Conservation (phyloP, 352 stramenopile genomes). For the Blastocystis sp. region DNA sequence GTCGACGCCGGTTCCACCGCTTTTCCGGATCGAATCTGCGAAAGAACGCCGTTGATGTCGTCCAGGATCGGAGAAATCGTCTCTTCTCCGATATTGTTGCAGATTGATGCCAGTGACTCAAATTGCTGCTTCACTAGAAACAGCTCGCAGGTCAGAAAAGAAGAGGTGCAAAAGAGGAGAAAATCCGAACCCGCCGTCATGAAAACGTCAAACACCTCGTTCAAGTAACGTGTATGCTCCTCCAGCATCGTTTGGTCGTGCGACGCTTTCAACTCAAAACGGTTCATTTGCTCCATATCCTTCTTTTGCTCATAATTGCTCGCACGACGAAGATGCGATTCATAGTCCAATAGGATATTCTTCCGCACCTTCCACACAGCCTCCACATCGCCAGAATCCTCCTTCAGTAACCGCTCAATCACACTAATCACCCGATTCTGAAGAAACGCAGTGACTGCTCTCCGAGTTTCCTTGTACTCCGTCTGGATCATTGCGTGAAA, state of each 20-base stretch:
- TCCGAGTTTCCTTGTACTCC: neutral
- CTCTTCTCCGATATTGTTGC: slow-evolving; percentile 29
- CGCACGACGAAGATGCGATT: slow-evolving; percentile 15
- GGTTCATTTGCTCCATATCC: neutral
- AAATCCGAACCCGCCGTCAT: neutral
- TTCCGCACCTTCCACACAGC: slow-evolving; percentile 2
- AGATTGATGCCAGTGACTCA: neutral
- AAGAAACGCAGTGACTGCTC: neutral
- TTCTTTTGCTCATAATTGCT: neutral
- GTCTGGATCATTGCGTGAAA: neutral
- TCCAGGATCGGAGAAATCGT: neutral
- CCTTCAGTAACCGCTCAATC: neutral
- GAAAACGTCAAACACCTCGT: neutral
- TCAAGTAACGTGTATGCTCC: neutral
- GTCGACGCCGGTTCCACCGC: neutral
- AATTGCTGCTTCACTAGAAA: slow-evolving; percentile 37
- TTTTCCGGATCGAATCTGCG: neutral
- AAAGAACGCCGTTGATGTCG: neutral
- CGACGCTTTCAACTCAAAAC: slow-evolving; percentile 1
- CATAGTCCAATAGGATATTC: slow-evolving; percentile 33
- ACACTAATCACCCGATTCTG: neutral
- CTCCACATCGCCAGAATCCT: neutral
- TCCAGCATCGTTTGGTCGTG: slow-evolving; percentile 32
- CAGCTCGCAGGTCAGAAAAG: neutral
- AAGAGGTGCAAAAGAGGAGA: neutral